These are phyloP conservation scores for Phytophthora melonis DNA, from an alignment of 352 stramenopile genomes.

Conservation along the genomic window DNA sequence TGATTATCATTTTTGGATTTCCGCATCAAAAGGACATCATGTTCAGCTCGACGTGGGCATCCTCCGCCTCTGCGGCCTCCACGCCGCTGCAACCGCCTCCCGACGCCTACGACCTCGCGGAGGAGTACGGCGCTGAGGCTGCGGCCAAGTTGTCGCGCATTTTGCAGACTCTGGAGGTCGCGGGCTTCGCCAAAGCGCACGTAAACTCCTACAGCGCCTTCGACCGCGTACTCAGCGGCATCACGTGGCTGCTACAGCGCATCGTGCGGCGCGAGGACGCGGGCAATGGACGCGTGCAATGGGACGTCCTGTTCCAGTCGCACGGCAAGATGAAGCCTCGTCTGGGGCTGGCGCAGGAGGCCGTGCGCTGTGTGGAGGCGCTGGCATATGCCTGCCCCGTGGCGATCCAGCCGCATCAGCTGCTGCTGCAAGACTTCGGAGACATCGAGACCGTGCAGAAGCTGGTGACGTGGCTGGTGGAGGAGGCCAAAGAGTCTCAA, in stretches of 20 bases:
- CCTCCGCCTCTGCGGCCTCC: constrained; percentile 9
- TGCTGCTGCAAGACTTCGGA: constrained; percentile 82
- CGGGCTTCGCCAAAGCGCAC: constrained; percentile 58
- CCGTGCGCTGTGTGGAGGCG: constrained; percentile 51
- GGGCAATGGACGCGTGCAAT: constrained; percentile 57
- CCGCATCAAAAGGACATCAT: constrained; percentile 4
- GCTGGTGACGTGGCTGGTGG: constrained; percentile 66
- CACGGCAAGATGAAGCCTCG: constrained; percentile 74
- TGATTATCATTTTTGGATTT: not conserved
- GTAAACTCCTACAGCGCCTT: constrained; percentile 63
- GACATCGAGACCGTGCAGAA: constrained; percentile 68
- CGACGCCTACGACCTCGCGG: constrained; percentile 45
- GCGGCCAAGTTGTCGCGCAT: constrained; percentile 42
- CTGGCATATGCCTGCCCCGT: constrained; percentile 43
- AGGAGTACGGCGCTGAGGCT: constrained; percentile 47
- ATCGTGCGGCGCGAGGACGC: constrained; percentile 62
- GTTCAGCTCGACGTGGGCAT: constrained; percentile 36
- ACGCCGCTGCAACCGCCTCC: not conserved
- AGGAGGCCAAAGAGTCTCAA: constrained; percentile 35
- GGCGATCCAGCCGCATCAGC: constrained; percentile 71
- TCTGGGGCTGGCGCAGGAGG: constrained; percentile 75
- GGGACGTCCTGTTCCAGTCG: constrained; percentile 70
- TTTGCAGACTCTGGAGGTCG: constrained; percentile 41
- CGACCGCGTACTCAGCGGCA: constrained; percentile 66
- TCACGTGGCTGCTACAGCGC: constrained; percentile 71